Percentiles rank a stretch among this genome's conserved stretches.
phyloP scores from a whole-genome alignment of 1,284 basidiomycete genomes.

The Heterobasidion parviporum region DNA sequence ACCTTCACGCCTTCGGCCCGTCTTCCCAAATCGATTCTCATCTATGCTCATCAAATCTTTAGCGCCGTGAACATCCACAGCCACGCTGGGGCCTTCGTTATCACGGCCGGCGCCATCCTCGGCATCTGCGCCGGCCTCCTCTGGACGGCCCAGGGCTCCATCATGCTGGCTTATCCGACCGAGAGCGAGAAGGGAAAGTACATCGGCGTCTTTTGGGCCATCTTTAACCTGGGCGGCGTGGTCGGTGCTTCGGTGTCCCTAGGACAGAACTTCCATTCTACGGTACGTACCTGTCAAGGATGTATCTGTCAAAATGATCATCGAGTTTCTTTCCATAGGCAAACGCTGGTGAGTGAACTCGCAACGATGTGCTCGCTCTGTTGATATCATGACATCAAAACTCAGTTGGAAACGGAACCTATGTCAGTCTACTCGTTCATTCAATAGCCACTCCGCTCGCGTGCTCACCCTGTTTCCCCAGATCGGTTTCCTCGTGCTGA shows the following conservation, averaged over 20 bases:
- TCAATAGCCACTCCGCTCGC: neutral
- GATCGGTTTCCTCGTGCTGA: slow-evolving; percentile 70
- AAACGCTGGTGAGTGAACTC: slow-evolving; percentile 20
- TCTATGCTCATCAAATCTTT: neutral
- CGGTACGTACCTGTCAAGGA: slow-evolving; percentile 17
- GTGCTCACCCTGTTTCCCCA: slow-evolving; percentile 16
- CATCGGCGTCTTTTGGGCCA: slow-evolving; percentile 68
- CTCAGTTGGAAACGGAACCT: slow-evolving; percentile 48
- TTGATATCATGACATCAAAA: slow-evolving; percentile 12
- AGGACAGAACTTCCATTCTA: slow-evolving; percentile 38
- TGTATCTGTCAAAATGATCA: neutral
- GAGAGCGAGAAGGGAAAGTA: slow-evolving; percentile 71
- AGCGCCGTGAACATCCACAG: slow-evolving; percentile 65
- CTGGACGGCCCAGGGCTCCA: slow-evolving; percentile 81
- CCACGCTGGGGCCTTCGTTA: slow-evolving; percentile 53
- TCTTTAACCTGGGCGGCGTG: slow-evolving; percentile 61
- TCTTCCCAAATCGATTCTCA: neutral
- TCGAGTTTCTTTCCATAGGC: slow-evolving; percentile 13
- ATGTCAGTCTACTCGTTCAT: slow-evolving; percentile 30
- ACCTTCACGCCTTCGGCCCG: neutral
- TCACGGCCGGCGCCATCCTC: slow-evolving; percentile 72
- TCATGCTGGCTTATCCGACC: slow-evolving; percentile 81
- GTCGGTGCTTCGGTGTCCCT: slow-evolving; percentile 55
- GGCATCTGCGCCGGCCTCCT: slow-evolving; percentile 79
- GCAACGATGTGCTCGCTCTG: neutral